phyloP scores from a whole-genome alignment of 139 green algal species.

The Nannochloris sp. region DNA sequence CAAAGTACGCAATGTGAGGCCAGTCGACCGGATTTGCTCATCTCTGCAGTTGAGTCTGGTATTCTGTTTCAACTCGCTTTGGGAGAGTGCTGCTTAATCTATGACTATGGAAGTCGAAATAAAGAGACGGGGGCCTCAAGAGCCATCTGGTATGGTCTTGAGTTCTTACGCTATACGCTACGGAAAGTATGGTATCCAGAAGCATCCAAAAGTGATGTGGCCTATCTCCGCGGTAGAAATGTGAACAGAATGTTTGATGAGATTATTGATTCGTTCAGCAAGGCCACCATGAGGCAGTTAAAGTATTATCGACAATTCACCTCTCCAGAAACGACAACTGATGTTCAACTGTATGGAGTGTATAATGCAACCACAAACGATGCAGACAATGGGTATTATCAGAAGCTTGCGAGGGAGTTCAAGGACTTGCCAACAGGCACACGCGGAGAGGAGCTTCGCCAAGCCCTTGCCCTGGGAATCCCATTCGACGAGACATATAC shows the following conservation, averaged over 20 bases:
- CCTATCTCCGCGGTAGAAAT: constrained; percentile 9
- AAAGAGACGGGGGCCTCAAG: constrained; percentile 41
- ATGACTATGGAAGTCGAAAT: constrained; percentile 46
- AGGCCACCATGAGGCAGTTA: not conserved
- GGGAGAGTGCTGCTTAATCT: constrained; percentile 51
- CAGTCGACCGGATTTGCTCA: constrained; percentile 46
- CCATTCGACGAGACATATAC: not conserved
- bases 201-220: not conserved
- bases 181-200: constrained; percentile 7
- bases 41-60: constrained; percentile 43
- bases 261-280: not conserved
- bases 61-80: constrained; percentile 50
- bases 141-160: constrained; percentile 63
- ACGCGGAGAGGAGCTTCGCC: not conserved
- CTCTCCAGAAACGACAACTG: not conserved
- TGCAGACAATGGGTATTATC: not conserved
- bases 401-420: not conserved
- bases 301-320: constrained; percentile 10
- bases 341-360: constrained; percentile 8
- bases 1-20: constrained; percentile 57
- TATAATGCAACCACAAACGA: constrained; percentile 3
- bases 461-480: not conserved
- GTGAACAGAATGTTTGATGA: constrained; percentile 6
- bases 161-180: constrained; percentile 36
- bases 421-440: not conserved